Base-by-base conservation (phyloP, 2,329 filamentous ascomycete genomes). In the Trichophyton mentagrophytes region DNA sequence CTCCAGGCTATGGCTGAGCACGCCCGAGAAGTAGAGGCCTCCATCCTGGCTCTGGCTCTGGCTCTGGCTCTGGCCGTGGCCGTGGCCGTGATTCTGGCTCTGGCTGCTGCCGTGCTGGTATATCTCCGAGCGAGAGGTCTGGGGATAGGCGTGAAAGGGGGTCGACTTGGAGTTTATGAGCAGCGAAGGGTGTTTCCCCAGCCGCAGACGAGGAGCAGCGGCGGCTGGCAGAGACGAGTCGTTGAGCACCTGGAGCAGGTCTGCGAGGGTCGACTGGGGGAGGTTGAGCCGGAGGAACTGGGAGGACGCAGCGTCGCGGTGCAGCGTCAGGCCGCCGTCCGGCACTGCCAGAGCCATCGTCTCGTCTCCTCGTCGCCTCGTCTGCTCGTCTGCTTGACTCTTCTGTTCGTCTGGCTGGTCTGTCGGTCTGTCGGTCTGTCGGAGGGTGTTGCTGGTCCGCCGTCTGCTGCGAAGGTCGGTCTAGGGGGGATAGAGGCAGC, bases 131-230 rank as follows among this genome's bases (percentile, higher is more conserved):
- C 78, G 78, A 67, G 79, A 78, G 46, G 75, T 75, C 68, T 84
- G 80, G 62, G 79, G 69, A 61, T 72, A 77, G 65, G 80, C 76
- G 62, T 79, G 76, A 66, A 85, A 76, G 36, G 78, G 73, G 63
- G 83, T 78, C 36, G 78, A 78, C 68, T 82, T 82, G 69, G 78
- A 78, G 65, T 80, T 82, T 67, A 80, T 80, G 66, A 80, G 79
- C 63, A 86, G 76, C 69, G 79, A 78, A 72, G 82, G 73, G 64
- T 74, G 72, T 68, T 78, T 79, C 30, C 78, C 78, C 62, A 78
- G 73, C 46, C 75, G 75, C 58, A 80, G 66, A 65, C 72, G 72
- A 65, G 74, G 76, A 60, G 74, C 71, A 36, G 27, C 25, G 20
- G 49, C 49, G 30, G 49, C 49, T 22, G 51, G 15, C 17, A 36